Percentiles rank a stretch among this genome's conserved stretches.
Evolutionary conservation across 495 filamentous ascomycete species (phyloP).

Genomic region (Aspergillus heteromorphus): DNA sequence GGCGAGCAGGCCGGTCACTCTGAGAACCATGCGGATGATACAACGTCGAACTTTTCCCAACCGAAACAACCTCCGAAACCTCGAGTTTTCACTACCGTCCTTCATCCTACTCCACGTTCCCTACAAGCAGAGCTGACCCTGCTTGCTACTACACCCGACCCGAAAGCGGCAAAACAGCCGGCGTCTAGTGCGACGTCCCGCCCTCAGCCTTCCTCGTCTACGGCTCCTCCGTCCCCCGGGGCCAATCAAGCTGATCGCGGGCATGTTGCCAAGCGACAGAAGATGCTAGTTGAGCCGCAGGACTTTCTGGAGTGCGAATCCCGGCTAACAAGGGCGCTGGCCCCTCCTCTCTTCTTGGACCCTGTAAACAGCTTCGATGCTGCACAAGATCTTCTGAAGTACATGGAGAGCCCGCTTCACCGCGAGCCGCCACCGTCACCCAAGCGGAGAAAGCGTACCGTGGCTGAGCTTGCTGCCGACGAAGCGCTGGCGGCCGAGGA

Average conservation of each 20-base stretch:
- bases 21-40: conserved; percentile 40
- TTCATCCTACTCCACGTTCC: conserved; percentile 76
- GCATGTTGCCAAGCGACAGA: conserved; percentile 63
- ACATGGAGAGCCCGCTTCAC: conserved; percentile 70
- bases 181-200: conserved; percentile 38
- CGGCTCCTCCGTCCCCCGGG: conserved; percentile 58
- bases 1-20: conserved; percentile 25
- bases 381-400: conserved; percentile 60
- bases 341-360: conserved; percentile 69
- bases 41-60: conserved; percentile 37
- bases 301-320: conserved; percentile 71
- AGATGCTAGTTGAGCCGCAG: conserved; percentile 67
- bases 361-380: conserved; percentile 64
- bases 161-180: conserved; percentile 40
- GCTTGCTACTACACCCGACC: conserved; percentile 65
- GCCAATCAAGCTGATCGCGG: conserved; percentile 43
- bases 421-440: conserved; percentile 68
- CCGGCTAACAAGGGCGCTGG: conserved; percentile 62
- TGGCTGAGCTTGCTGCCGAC: conserved; percentile 89
- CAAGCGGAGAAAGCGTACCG: conserved; percentile 86
- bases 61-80: conserved; percentile 51
- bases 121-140: conserved; percentile 68
- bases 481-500: conserved; percentile 84
- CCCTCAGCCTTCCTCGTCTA: conserved; percentile 43
- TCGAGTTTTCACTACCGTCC: conserved; percentile 69